Base-by-base conservation (phyloP, 2,329 filamentous ascomycete species). In the Akanthomyces lecanii region DNA sequence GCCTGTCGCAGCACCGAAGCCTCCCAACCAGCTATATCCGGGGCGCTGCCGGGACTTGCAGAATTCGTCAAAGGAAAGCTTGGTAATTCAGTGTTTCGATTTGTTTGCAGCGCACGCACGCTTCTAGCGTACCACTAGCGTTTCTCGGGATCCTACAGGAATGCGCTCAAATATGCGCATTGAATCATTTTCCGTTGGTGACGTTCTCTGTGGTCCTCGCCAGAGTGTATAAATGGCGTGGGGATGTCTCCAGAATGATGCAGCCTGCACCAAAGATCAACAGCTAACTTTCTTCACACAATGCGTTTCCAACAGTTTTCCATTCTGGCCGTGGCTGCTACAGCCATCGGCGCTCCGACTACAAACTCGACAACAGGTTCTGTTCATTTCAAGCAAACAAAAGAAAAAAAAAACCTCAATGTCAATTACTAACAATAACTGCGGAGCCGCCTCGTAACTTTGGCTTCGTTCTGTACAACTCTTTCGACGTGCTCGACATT, bases 401-500 rank as follows among this genome's bases (percentile, higher is more conserved):
- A 36, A 10, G 6, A 7, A 36, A 36, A 11, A 36, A 5, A 36
- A 8, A 8, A 8, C 6, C 8, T 8, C 33, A 36, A 5, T 11
- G 16, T 10, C 38, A 40, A 40, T 14, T 40, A 16, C 38, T 40
- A 40, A 40, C 38, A 14, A 18, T 14, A 14, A 16, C 8, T 16
- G 30, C 47, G 38, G 36, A 44, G 6, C 53, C 48, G 14, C 61
- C 61, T 33, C 54, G 47, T 25, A 52, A 53, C 25, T 58, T 50
- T 30, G 61, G 45, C 40, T 33, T 63, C 28, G 48, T 63, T 23
- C 18, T 63, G 10, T 59, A 59, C 50, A 2, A 59, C 54, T 59
- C 38, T 21, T 65, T 66, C 42, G 65, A 65, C 21, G 28, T 63
- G 5, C 53, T 69, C 47, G 66, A 81, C 66, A 72, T 77, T 50